Percentiles rank a stretch among this genome's conserved stretches.
Evolutionary conservation across 768 basidiomycete species (phyloP).

Genomic region (Psilocybe sp.): DNA sequence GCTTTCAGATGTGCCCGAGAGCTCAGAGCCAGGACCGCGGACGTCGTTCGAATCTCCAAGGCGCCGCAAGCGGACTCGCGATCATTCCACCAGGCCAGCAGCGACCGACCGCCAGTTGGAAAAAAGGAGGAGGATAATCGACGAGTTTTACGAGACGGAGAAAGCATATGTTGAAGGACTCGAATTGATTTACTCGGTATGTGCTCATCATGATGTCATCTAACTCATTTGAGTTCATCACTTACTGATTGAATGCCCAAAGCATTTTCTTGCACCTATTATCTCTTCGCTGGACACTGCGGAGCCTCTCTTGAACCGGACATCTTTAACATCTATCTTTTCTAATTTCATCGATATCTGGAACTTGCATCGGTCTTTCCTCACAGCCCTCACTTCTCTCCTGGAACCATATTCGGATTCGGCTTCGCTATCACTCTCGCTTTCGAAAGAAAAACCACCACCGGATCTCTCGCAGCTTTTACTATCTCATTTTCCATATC

Average conservation of each 20-base stretch:
- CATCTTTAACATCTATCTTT: conserved; percentile 71
- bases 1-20: conserved; percentile 8
- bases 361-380: conserved; percentile 81
- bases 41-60: conserved; percentile 38
- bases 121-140: conserved; percentile 69
- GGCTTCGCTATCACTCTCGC: conserved; percentile 3
- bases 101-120: conserved; percentile 43
- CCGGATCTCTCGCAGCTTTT: conserved; percentile 43
- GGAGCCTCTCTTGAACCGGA: conserved; percentile 65
- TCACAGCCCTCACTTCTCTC: conserved; percentile 52
- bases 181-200: conserved; percentile 77
- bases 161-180: conserved; percentile 78
- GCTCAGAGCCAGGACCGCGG: conserved; percentile 28
- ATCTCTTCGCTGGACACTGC: conserved; percentile 69
- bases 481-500: conserved; percentile 81
- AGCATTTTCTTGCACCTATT: conserved; percentile 85
- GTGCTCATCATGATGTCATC: conserved; percentile 20
- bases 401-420: conserved; percentile 21
- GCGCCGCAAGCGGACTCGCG: conserved; percentile 34
- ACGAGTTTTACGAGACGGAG: conserved; percentile 82
- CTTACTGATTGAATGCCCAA: conserved; percentile 3
- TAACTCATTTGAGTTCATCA: conserved; percentile 1
- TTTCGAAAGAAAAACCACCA: conserved; percentile 15
- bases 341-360: conserved; percentile 91
- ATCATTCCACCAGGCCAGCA: conserved; percentile 33